Evolutionary conservation across 2,329 filamentous ascomycete species (phyloP).

Genomic region (Grosmannia serpens): DNA sequence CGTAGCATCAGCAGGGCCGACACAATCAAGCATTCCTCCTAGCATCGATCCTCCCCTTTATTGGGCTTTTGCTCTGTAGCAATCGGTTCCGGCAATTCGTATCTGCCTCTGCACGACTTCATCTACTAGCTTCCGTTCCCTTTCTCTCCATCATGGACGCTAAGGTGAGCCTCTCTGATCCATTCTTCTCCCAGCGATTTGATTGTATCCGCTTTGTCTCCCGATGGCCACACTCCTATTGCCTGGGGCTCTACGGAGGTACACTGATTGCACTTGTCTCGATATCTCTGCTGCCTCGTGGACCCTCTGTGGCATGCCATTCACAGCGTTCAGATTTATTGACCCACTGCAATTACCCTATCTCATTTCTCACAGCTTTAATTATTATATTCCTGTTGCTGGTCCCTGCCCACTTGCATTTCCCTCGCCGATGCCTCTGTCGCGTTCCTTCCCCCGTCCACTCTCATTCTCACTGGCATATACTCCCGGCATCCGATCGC

Average conservation of each 20-base stretch:
- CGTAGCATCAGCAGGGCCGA: not conserved
- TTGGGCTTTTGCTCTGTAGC: not conserved
- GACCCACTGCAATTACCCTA: not conserved
- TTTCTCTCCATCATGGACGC: constrained; percentile 1
- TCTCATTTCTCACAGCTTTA: not conserved
- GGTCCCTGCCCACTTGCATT: not conserved
- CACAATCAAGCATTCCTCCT: not conserved
- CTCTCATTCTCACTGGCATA: not conserved
- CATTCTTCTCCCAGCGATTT: not conserved
- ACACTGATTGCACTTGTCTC: not conserved
- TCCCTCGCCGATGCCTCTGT: not conserved
- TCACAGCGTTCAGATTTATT: not conserved
- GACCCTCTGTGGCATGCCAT: not conserved
- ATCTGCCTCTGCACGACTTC: not conserved
- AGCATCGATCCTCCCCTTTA: not conserved
- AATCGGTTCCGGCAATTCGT: not conserved
- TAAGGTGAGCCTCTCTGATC: not conserved
- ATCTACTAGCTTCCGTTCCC: not conserved
- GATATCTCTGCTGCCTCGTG: not conserved
- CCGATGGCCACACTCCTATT: not conserved
- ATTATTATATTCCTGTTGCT: not conserved
- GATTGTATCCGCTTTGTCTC: not conserved
- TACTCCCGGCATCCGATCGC: not conserved
- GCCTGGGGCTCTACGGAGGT: not conserved
- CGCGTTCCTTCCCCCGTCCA: not conserved